Evolutionary conservation across 805 yeast species (phyloP).

Genomic region (Myxozyma vanderwaltii): DNA sequence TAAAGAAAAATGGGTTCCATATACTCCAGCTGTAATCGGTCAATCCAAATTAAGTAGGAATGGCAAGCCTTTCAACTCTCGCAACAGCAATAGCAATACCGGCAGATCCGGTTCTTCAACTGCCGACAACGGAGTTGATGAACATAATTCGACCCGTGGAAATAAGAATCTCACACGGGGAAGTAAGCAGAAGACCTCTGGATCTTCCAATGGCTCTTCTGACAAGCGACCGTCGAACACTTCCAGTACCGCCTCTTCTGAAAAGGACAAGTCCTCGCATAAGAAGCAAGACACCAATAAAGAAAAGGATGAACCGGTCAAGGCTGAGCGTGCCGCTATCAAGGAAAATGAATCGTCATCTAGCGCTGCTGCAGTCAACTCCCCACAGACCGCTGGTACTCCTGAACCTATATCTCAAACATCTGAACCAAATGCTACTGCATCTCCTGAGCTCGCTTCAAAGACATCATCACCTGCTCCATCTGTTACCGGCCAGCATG

Average conservation of each 20-base stretch:
- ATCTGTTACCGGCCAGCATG: slow-evolving; percentile 3
- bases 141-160: slow-evolving; percentile 8
- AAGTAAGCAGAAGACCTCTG: slow-evolving; percentile 31
- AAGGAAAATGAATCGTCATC: neutral
- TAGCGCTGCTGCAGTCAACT: neutral
- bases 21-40: slow-evolving; percentile 57
- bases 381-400: neutral
- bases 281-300: slow-evolving; percentile 24
- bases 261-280: slow-evolving; percentile 7
- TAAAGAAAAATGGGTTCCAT: slow-evolving; percentile 75
- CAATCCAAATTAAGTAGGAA: slow-evolving; percentile 23
- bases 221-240: slow-evolving; percentile 21
- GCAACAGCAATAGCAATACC: slow-evolving; percentile 6
- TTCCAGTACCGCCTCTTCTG: slow-evolving; percentile 9
- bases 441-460: neutral
- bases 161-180: slow-evolving; percentile 19
- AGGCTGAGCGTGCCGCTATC: neutral
- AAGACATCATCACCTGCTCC: neutral
- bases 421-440: neutral
- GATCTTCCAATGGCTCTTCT: slow-evolving; percentile 19
- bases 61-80: slow-evolving; percentile 39
- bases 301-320: slow-evolving; percentile 16
- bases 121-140: neutral
- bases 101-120: slow-evolving; percentile 14
- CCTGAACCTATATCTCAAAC: neutral